These are phyloP conservation scores for Penicillium sp. DNA, from an alignment of 2,329 filamentous ascomycete species.

Conservation along the genomic window DNA sequence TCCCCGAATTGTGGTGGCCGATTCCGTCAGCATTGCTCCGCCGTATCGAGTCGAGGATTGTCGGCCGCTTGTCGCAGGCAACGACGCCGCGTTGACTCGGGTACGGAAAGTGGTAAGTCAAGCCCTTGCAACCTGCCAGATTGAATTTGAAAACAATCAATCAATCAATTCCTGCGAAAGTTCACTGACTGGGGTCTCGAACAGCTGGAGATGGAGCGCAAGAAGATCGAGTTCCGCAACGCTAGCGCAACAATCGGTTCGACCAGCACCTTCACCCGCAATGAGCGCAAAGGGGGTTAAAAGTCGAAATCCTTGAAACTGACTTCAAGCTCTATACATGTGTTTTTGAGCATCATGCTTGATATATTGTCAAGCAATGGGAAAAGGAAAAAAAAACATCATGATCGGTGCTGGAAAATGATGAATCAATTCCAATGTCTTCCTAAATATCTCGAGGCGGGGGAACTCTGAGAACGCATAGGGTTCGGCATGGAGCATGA, in stretches of 20 bases:
- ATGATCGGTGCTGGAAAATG: no score
- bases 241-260: conserved; percentile 36
- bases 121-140: background rate
- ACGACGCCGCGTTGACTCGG: conserved; percentile 38
- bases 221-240: conserved; percentile 42
- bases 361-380: no score
- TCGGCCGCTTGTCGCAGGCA: conserved; percentile 35
- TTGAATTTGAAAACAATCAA: background rate
- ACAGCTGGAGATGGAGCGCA: conserved; percentile 45
- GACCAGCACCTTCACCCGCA: conserved; percentile 24
- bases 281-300: conserved; percentile 22
- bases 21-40: conserved; percentile 53
- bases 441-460: no score
- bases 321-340: no score
- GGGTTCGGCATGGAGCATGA: no score
- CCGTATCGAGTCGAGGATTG: conserved; percentile 56
- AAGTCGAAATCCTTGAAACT: background rate
- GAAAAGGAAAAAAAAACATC: no score
- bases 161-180: conserved; percentile 1
- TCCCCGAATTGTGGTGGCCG: conserved; percentile 54
- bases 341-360: no score
- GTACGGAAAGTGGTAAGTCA: conserved; percentile 46
- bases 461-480: no score
- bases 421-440: no score
- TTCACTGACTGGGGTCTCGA: no score